Evolutionary conservation across 192 early-diverging fungal genomes (phyloP).

Genomic region (Linnemannia hyalina): DNA sequence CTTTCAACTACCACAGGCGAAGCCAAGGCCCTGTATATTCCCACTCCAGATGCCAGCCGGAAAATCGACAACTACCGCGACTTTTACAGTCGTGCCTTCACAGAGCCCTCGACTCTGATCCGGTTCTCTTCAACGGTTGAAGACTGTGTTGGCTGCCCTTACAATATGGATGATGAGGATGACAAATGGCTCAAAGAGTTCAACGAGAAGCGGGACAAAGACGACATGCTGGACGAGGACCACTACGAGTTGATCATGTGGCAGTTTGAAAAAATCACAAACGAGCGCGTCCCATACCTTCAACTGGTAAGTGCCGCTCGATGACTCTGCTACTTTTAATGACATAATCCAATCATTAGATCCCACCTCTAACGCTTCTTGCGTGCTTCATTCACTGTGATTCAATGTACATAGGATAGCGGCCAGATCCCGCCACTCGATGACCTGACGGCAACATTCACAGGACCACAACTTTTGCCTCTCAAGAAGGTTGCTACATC

Average conservation of each 20-base stretch:
- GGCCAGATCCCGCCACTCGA: slow-evolving; percentile 54
- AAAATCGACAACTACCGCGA: slow-evolving; percentile 74
- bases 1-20: slow-evolving; percentile 73
- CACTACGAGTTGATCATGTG: slow-evolving; percentile 86
- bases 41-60: slow-evolving; percentile 91
- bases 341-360: not conserved
- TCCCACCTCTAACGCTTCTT: not conserved
- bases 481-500: slow-evolving; percentile 30
- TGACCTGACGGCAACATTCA: slow-evolving; percentile 58
- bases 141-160: slow-evolving; percentile 87
- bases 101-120: slow-evolving; percentile 83
- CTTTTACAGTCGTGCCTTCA: slow-evolving; percentile 77
- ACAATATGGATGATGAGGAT: slow-evolving; percentile 93
- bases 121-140: slow-evolving; percentile 90
- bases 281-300: slow-evolving; percentile 66
- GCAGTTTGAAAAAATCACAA: slow-evolving; percentile 78
- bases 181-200: slow-evolving; percentile 71
- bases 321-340: not conserved
- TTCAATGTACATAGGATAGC: slow-evolving; percentile 34
- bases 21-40: slow-evolving; percentile 77
- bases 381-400: not conserved
- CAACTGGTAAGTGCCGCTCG: slow-evolving; percentile 36
- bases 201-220: slow-evolving; percentile 52
- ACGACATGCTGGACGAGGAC: slow-evolving; percentile 72
- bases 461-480: slow-evolving; percentile 44